phyloP scores from a whole-genome alignment of 805 yeast species.

The Kodamaea sagamina region DNA sequence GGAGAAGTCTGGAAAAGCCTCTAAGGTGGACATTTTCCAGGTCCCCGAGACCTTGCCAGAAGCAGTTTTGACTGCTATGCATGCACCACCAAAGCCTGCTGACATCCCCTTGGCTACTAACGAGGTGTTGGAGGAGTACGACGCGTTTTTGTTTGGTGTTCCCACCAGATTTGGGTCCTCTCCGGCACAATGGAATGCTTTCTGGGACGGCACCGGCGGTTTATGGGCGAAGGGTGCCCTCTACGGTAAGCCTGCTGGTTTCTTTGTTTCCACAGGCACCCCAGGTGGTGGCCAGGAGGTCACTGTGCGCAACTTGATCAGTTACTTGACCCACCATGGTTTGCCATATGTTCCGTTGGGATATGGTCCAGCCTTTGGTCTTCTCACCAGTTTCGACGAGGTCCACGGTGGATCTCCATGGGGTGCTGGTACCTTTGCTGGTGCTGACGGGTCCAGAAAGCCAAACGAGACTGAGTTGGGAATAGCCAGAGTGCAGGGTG shows the following conservation, averaged over 20 bases:
- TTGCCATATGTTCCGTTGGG: constrained; percentile 77
- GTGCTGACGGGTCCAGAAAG: constrained; percentile 71
- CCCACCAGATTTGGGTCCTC: constrained; percentile 79
- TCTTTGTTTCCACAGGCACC: constrained; percentile 70
- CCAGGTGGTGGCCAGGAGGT: constrained; percentile 80
- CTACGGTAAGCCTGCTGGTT: constrained; percentile 71
- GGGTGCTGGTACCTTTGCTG: constrained; percentile 85
- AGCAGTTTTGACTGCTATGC: constrained; percentile 60
- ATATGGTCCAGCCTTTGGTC: constrained; percentile 57
- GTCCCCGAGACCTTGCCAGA: constrained; percentile 74
- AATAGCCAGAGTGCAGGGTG: constrained; percentile 70
- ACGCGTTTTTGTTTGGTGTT: constrained; percentile 73
- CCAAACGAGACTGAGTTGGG: constrained; percentile 64
- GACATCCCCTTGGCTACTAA: constrained; percentile 58
- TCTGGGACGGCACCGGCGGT: constrained; percentile 78
- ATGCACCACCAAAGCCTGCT: constrained; percentile 64
- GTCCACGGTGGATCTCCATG: constrained; percentile 82
- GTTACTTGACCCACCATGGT: constrained; percentile 74
- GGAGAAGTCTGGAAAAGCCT: constrained; percentile 59
- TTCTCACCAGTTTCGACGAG: constrained; percentile 58
- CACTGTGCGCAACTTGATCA: constrained; percentile 60
- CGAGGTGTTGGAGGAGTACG: constrained; percentile 61
- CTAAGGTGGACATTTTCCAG: constrained; percentile 70
- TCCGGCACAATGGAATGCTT: constrained; percentile 75
- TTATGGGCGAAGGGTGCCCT: constrained; percentile 73